Base-by-base conservation (phyloP, 495 filamentous ascomycete species). In the Diplogelasinospora grovesii region DNA sequence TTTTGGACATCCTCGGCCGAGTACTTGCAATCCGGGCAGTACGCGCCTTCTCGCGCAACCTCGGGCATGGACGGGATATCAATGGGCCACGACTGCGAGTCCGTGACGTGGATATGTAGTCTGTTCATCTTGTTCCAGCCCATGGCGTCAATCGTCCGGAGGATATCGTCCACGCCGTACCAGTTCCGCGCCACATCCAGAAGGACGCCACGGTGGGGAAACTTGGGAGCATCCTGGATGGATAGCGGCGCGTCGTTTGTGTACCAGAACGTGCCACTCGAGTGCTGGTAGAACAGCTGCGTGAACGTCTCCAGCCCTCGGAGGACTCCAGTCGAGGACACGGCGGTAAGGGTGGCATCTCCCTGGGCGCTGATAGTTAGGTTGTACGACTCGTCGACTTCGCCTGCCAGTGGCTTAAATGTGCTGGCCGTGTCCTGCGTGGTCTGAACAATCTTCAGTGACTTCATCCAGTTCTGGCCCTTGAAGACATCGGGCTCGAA, bases 51-150 rank as follows among this genome's bases (percentile, higher is more conserved):
- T 16, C 66, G 43, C 10, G 85, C 66, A 5, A 92, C 70, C 41
- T 78, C 70, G 8, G 86, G 85, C 40, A 90, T 54, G 5, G 80
- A 53, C 2, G 83, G 82, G 41, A 90, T 82, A 45, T 82, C 81
- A 20, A 92, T 65, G 3, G 86, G 86, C 86, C 86, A 92, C 6
- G 83, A 83, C 55, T 92, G 86, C 16, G 83, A 77, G 54, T 92
- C 86, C 0, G 86, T 89, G 29, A 79, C 72, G 61, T 92, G 86
- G 18, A 89, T 56, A 59, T 90, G 86, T 28, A 89, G 65, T 5
- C 75, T 66, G 58, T 89, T 89, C 62, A 92, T 71, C 66, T 92
- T 89, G 65, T 79, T 86, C 71, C 70, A 82, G 8, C 78, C 56
- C 39, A 86, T 51, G 20, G 79, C 81, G 46, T 89, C 85, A 48